Conservation (phyloP, 2,329 filamentous ascomycete species). For the Neonectria ditissima region DNA sequence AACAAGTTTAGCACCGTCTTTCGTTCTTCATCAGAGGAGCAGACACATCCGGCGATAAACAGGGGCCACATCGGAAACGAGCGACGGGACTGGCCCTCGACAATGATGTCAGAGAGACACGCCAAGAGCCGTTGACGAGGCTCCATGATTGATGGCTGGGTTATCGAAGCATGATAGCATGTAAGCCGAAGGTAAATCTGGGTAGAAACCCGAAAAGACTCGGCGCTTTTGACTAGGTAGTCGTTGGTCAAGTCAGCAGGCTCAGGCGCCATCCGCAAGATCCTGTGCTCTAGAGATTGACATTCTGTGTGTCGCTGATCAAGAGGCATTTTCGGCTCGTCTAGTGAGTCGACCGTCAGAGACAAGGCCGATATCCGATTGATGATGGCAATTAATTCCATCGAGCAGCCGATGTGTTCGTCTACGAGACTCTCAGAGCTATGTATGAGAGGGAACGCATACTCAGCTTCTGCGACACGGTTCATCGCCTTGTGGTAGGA, state of each 20-base stretch:
- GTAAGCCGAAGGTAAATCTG: constrained; percentile 41
- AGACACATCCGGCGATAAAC: constrained; percentile 41
- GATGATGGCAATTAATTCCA: constrained; percentile 42
- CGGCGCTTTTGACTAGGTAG: constrained; percentile 37
- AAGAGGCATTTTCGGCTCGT: constrained; percentile 6
- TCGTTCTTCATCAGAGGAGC: constrained; percentile 38
- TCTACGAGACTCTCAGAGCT: constrained; percentile 31
- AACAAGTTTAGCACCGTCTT: constrained; percentile 38
- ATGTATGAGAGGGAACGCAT: constrained; percentile 19
- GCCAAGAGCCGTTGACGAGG: constrained; percentile 30
- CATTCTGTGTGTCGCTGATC: constrained; percentile 26
- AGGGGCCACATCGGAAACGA: constrained; percentile 44
- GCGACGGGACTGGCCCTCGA: constrained; percentile 34
- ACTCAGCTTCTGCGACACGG: constrained; percentile 29
- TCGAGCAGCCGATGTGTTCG: constrained; percentile 42
- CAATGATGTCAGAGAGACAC: constrained; percentile 36
- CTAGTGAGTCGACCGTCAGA: background rate
- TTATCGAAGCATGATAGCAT: constrained; percentile 37
- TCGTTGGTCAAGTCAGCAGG: constrained; percentile 18
- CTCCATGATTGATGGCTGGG: constrained; percentile 27
- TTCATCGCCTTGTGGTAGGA: constrained; percentile 26
- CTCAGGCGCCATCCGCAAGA: constrained; percentile 6
- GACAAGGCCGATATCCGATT: constrained; percentile 39
- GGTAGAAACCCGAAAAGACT: constrained; percentile 38
- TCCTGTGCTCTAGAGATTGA: constrained; percentile 30